Percentiles rank a stretch among this genome's conserved stretches.
phyloP scores from a whole-genome alignment of 1,139 yeast genomes.

The Pneumocystis murina region DNA sequence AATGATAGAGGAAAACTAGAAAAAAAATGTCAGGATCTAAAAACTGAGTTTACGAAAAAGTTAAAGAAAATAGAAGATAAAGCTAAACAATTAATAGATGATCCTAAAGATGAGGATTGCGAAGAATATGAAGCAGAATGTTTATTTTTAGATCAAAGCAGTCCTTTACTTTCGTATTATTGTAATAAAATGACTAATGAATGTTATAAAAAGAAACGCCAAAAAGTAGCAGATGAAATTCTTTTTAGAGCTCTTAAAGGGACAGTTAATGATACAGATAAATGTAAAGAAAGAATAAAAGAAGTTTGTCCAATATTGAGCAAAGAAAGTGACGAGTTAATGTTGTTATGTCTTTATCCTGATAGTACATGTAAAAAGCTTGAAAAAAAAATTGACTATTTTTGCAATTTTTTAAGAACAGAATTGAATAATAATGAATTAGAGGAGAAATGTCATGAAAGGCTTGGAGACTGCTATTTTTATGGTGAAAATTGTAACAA shows the following conservation, averaged over 20 bases:
- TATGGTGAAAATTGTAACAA: neutral
- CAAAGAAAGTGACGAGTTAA: neutral
- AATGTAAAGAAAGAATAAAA: neutral
- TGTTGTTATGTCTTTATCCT: neutral
- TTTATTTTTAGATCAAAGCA: neutral
- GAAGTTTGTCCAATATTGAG: neutral
- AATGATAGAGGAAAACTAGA: neutral
- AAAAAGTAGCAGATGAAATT: neutral
- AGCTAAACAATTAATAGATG: neutral
- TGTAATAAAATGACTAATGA: neutral
- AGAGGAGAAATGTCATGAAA: neutral
- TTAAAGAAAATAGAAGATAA: neutral
- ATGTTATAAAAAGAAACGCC: neutral
- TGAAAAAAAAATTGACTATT: neutral
- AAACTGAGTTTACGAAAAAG: neutral
- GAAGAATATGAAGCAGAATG: neutral
- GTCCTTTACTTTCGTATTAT: neutral
- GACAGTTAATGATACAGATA: neutral
- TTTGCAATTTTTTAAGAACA: neutral
- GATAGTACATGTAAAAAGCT: neutral
- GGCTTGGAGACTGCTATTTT: neutral
- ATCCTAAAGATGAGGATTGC: neutral
- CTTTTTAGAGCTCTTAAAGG: neutral
- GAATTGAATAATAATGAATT: too few species aligned
- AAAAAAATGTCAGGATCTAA: neutral